These are phyloP conservation scores for Adansonia rubrostipa DNA, from an alignment of 441 rosid species.

Conservation along the genomic window DNA sequence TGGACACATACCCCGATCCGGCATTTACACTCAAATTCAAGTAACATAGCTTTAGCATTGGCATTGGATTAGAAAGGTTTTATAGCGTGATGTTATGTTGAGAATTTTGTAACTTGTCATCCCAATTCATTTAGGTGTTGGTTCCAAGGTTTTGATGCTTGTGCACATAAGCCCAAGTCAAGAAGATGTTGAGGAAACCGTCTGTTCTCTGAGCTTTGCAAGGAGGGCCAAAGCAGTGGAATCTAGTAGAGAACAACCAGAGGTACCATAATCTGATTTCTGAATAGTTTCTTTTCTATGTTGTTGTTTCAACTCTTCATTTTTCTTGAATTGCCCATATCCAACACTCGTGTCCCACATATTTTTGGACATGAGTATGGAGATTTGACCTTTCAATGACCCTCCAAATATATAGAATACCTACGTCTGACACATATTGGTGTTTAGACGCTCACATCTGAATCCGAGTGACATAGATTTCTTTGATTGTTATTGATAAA, in stretches of 20 bases:
- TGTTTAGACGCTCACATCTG: no score
- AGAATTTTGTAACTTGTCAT: slow-evolving; percentile 18
- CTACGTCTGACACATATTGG: no score
- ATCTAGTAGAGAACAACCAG: slow-evolving; percentile 55
- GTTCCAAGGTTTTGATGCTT: slow-evolving; percentile 87
- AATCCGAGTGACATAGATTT: no score
- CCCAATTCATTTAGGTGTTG: slow-evolving; percentile 51
- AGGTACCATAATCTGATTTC: slow-evolving; percentile 42
- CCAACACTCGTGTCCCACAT: no score
- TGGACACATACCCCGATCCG: no score
- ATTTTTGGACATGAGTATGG: no score
- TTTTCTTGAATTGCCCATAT: no score
- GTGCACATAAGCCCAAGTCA: slow-evolving; percentile 79
- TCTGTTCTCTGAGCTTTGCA: slow-evolving; percentile 81
- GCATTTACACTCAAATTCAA: no score
- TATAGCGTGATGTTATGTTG: not conserved
- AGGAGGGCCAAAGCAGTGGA: slow-evolving; percentile 83
- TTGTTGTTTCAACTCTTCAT: no score
- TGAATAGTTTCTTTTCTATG: not conserved
- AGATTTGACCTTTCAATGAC: no score
- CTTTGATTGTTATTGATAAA: slow-evolving; percentile 19
- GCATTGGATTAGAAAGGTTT: slow-evolving; percentile 12
- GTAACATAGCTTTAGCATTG: not conserved
- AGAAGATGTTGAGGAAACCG: slow-evolving; percentile 76
- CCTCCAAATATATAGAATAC: no score